Base-by-base conservation (phyloP, 2,329 filamentous ascomycete species). In the Ploettnerulaceae sp. region DNA sequence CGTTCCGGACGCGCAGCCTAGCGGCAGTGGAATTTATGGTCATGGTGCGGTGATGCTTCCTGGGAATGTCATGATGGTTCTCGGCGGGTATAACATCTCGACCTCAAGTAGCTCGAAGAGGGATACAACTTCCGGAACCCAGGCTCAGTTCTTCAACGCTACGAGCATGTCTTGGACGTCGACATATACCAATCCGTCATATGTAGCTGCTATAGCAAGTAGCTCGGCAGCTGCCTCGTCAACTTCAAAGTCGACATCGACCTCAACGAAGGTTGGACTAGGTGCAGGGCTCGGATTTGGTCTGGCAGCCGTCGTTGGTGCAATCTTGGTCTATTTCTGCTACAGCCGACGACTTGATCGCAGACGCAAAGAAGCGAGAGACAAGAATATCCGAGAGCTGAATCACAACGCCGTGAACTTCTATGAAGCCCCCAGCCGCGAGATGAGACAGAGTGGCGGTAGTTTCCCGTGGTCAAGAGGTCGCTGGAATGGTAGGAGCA, bases 61-160 rank as follows among this genome's bases (percentile, higher is more conserved):
- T 0, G 81, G 81, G 2, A 83, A 84, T 53, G 71, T 84, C 2
- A 81, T 85, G 77, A 78, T 84, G 73, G 69, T 84, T 1, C 76
- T 81, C 34, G 81, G 81, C 5, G 81, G 81, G 1, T 78, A 79
- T 59, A 70, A 71, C 17, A 77, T 80, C 25, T 64, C 67, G 7
- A 42, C 46, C 9, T 47, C 53, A 6, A 45, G 38, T 1, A 57
- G 48, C 12, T 40, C 49, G 17, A 64, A 64, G 40, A 62, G 39
- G 77, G 72, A 57, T 65, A 66, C n/a, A 57, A 71, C 52, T 59
- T 72, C 6, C 5, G 26, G 26, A 7, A 37, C 38, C 2, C 46
- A 55, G 11, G 50, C 55, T 2, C 74, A 75, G 55, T 74, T 84
- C 39, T 77, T 79, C 64, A 84, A 86, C 57, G 68, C 74, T 2